A percentile compares a stretch with the other conserved stretches of the same genome.
Evolutionary conservation across 305 asterid species (phyloP).

Genomic region (Fraxinus paxiana): DNA sequence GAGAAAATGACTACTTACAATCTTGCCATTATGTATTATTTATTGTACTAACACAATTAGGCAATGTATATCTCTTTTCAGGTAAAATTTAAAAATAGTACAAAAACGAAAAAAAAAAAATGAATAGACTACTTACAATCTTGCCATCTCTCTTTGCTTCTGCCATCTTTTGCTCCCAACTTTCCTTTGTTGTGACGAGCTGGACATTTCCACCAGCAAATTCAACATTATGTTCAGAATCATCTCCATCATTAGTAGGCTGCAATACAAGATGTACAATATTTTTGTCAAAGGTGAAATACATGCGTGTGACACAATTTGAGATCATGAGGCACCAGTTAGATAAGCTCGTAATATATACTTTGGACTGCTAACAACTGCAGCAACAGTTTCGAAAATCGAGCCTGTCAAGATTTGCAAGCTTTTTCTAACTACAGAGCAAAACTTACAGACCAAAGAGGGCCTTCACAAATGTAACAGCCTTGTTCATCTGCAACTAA

Average conservation of each 20-base stretch:
- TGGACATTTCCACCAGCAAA: conserved; percentile 89
- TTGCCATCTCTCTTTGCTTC: conserved; percentile 72
- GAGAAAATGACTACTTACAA: conserved; percentile 42
- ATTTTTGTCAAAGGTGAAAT: background rate
- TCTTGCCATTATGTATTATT: conserved; percentile 34
- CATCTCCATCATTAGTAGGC: conserved; percentile 45
- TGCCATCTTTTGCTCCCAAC: conserved; percentile 78
- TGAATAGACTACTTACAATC: conserved; percentile 47
- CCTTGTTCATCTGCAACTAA: background rate
- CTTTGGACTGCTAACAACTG: background rate
- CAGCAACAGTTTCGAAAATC: background rate
- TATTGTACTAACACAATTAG: background rate
- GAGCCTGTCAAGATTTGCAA: background rate
- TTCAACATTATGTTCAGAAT: conserved; percentile 54
- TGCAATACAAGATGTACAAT: conserved; percentile 22
- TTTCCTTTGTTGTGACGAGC: conserved; percentile 67
- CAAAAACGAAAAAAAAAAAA: background rate
- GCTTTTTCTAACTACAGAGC: background rate
- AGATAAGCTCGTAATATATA: background rate
- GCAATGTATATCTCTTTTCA: background rate
- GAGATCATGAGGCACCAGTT: background rate
- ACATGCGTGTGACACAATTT: background rate
- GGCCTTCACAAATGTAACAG: background rate
- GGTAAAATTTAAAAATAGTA: background rate
- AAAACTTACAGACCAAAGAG: background rate